phyloP scores from a whole-genome alignment of 2,329 filamentous ascomycete genomes.

The Sporothrix pallida region DNA sequence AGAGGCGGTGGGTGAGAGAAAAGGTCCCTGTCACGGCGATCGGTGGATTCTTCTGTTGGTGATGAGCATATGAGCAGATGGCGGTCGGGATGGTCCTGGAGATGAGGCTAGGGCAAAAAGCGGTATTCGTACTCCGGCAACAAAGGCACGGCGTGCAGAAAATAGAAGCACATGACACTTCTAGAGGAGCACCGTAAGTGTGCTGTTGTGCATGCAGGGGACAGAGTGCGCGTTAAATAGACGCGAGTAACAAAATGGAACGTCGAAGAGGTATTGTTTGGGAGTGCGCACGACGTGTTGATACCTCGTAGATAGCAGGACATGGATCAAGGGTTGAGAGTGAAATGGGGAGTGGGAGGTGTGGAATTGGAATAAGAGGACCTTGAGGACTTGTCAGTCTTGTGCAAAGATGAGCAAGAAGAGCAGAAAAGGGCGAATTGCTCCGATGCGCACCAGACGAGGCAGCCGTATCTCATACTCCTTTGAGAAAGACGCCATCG shows the following conservation, averaged over 20 bases:
- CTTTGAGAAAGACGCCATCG: not conserved
- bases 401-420: not conserved
- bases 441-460: not conserved
- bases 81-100: not conserved
- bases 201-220: not conserved
- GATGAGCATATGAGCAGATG: not conserved
- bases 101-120: constrained; percentile 9
- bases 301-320: too few relatives aligned
- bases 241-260: constrained; percentile 15
- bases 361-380: not conserved
- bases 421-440: not conserved
- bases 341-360: too few relatives aligned
- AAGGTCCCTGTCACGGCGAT: not conserved
- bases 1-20: not conserved
- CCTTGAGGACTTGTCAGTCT: not conserved
- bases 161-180: constrained; percentile 21
- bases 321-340: not conserved
- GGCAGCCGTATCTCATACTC: not conserved
- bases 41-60: not conserved
- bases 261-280: not conserved
- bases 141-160: not conserved
- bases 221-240: constrained; percentile 12
- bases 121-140: constrained; percentile 9
- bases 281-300: too few relatives aligned
- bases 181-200: not conserved